A percentile compares a stretch with the other conserved stretches of the same genome.
Evolutionary conservation across 192 early-diverging fungal genomes (phyloP).

Genomic region (Linnemannia elongata): DNA sequence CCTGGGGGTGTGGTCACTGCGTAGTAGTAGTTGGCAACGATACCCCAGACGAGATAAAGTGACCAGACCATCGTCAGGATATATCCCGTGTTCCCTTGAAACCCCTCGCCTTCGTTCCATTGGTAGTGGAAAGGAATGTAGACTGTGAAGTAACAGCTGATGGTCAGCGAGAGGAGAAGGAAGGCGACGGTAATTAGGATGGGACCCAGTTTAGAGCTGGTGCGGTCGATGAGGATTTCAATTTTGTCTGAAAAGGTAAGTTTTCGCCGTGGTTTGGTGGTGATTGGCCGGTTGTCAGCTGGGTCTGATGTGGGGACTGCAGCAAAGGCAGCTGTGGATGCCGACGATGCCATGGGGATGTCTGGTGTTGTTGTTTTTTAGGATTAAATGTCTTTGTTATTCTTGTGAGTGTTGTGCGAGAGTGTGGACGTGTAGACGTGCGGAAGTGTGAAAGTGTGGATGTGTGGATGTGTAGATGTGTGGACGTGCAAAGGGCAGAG

Average conservation of each 20-base stretch:
- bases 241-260: conserved; percentile 8
- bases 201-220: conserved; percentile 59
- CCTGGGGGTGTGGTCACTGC: conserved; percentile 69
- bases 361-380: not conserved
- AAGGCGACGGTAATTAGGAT: conserved; percentile 62
- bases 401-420: not conserved
- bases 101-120: conserved; percentile 48
- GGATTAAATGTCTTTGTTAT: not conserved
- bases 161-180: conserved; percentile 57
- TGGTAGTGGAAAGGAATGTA: conserved; percentile 61
- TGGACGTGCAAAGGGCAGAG: not conserved
- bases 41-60: conserved; percentile 64
- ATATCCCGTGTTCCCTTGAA: conserved; percentile 35
- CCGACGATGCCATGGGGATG: conserved; percentile 9
- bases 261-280: conserved; percentile 9
- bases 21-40: conserved; percentile 69
- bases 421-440: not conserved
- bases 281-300: conserved; percentile 9
- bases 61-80: conserved; percentile 47
- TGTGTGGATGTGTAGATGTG: not conserved
- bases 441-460: not conserved
- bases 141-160: conserved; percentile 58
- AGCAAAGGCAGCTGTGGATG: conserved; percentile 10
- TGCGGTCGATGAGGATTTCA: conserved; percentile 14
- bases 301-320: conserved; percentile 22